Percentiles rank a stretch among this genome's conserved stretches.
phyloP scores from a whole-genome alignment of 2,329 filamentous ascomycete genomes.

The Ceratocystis papillata region DNA sequence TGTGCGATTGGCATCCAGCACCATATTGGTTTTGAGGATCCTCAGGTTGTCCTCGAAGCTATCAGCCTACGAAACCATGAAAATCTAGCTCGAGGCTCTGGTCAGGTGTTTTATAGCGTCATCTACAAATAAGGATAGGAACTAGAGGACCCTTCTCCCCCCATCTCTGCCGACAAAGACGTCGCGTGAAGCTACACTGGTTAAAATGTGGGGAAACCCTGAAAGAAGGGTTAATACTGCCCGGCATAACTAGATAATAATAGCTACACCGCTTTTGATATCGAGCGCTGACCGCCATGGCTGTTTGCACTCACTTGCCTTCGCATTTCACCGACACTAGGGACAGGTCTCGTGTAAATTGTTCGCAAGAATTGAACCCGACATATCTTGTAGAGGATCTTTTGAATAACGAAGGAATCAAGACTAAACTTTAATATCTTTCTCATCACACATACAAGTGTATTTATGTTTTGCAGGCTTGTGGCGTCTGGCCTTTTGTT shows the following conservation, averaged over 20 bases:
- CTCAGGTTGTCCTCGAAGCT: too few relatives aligned
- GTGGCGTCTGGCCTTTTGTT: slow-evolving; percentile 14
- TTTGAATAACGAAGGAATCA: neutral
- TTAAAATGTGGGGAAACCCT: neutral
- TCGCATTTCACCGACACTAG: neutral
- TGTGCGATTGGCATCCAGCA: too few relatives aligned
- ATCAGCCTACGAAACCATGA: too few relatives aligned
- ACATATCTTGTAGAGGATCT: neutral
- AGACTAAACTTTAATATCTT: neutral
- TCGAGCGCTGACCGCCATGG: slow-evolving; percentile 1
- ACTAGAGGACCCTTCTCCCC: neutral
- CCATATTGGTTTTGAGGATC: too few relatives aligned
- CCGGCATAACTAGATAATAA: neutral
- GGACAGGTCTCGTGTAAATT: neutral
- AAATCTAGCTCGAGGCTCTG: too few relatives aligned
- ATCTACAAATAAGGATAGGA: too few relatives aligned
- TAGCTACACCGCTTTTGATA: neutral
- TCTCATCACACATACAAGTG: neutral
- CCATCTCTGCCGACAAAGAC: neutral
- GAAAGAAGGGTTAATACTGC: neutral
- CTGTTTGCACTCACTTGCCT: neutral
- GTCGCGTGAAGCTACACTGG: too few relatives aligned
- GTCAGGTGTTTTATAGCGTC: too few relatives aligned
- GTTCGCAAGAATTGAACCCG: neutral
- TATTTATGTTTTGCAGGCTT: neutral